A percentile compares a stretch with the other conserved stretches of the same genome.
Conservation (phyloP, 2,329 filamentous ascomycete species). For the Phyllosticta paracitricarpa region DNA sequence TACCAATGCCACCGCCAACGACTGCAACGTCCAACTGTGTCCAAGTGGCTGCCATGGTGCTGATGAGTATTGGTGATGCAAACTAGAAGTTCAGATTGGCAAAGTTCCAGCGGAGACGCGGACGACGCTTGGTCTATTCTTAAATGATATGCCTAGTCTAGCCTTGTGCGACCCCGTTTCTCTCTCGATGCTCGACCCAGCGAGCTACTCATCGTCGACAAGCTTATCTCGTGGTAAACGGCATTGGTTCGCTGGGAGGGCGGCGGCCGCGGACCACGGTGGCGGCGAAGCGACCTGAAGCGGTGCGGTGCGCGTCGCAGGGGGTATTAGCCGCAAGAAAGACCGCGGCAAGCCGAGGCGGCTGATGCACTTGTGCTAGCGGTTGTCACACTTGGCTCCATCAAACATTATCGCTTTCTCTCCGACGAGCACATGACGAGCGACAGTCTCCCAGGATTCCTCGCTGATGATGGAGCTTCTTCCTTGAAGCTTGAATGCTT, state of each 20-base stretch:
- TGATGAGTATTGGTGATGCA: neutral
- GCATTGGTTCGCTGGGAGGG: neutral
- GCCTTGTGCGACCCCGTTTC: neutral
- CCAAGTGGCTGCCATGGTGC: constrained; percentile 12
- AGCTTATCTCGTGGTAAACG: neutral
- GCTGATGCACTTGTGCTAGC: neutral
- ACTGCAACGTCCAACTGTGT: constrained; percentile 29
- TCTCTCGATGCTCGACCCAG: neutral
- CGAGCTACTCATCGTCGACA: neutral
- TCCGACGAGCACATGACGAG: neutral
- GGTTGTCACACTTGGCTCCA: neutral
- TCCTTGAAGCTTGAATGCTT: neutral
- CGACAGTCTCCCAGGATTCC: neutral
- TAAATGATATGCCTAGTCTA: neutral
- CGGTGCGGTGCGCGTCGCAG: neutral
- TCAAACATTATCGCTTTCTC: neutral
- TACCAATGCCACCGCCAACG: constrained; percentile 45
- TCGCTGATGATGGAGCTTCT: neutral
- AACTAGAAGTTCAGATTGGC: neutral
- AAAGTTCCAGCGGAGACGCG: neutral
- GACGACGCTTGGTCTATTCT: neutral
- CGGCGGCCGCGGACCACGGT: no score
- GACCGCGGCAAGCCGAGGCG: neutral
- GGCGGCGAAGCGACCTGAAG: no score
- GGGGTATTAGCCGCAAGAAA: neutral